Evolutionary conservation across 176 grass and related monocot species (phyloP), one percentile per base, ranked within the genome.

Genomic region (Triticum dicoccoides): DNA sequence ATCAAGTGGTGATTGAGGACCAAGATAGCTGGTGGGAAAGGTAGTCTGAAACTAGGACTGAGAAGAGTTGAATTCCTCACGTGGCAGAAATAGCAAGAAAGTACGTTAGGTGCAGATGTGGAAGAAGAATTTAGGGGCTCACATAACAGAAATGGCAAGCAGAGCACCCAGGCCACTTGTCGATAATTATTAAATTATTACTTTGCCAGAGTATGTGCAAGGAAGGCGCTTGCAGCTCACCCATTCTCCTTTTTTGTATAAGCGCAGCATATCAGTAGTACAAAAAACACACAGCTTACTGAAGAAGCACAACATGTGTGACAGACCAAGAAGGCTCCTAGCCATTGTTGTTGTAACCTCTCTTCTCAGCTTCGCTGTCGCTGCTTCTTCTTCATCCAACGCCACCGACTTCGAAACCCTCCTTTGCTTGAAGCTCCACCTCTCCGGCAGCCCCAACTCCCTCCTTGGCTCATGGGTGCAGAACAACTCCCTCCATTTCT

Each of bases 351-450:
- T 42, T 2, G 21, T 30, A 6, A 6, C 59, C 59, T 80, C n/a
- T 65, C 2, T 65, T 23, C 10, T 65, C 13, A 80, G 59, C 59
- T 17, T 65, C 4, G 7, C 59, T 11, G 13, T 0, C 4, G 15
- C 62, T 65, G 15, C 62, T 6, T 6, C 25, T 67, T 80, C 61
- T 3, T 21, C 27, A 8, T 15, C 39, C 0, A 24, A 35, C 35
- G 6, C 78, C 35, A 45, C n/a, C 5, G 86, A 88, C 14, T 2
- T 41, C 6, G 29, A 35, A 32, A 29, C 88, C 11, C 83, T 89
- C 41, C 78, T 86, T 20, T 89, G 77, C 70, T 81, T 89, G 34
- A 82, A 86, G 78, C 68, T 79, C 77, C 83, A 77, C 9, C 8
- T 89, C 8, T 68, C 62, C 5, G 37, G 49, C 65, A 41, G 38